Conservation (phyloP, 2,329 filamentous ascomycete genomes). For the Eutypella sp. region DNA sequence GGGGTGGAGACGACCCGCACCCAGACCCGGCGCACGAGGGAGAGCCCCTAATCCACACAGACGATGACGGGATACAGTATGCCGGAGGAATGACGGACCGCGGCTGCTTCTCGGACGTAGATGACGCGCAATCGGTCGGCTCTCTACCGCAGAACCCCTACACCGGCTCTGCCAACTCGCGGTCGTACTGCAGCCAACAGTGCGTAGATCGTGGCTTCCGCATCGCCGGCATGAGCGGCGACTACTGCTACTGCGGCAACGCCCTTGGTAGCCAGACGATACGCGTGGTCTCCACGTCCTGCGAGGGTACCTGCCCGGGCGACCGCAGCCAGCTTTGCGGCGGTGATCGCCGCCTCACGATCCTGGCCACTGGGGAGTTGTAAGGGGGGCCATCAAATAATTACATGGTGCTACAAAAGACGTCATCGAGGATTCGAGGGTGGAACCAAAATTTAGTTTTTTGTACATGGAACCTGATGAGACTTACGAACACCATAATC, state of each 20-base stretch:
- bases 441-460: too few species aligned
- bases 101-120: constrained; percentile 6
- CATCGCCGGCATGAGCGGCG: constrained; percentile 5
- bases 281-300: constrained; percentile 3
- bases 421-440: too few species aligned
- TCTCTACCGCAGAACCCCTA: constrained; percentile 1
- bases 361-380: constrained; percentile 3
- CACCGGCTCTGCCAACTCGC: constrained; percentile 3
- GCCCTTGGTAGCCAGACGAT: constrained; percentile 4
- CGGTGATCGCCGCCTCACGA: constrained; percentile 2
- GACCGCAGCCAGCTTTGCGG: constrained; percentile 2
- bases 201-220: constrained; percentile 3
- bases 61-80: constrained; percentile 2
- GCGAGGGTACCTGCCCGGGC: constrained; percentile 3
- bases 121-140: constrained; percentile 5
- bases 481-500: too few species aligned
- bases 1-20: constrained; percentile 6
- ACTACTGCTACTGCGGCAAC: constrained; percentile 8
- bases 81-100: constrained; percentile 3
- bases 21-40: constrained; percentile 3
- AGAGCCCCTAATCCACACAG: constrained; percentile 2
- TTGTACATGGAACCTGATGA: too few species aligned
- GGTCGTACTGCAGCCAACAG: constrained; percentile 2
- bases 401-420: too few species aligned
- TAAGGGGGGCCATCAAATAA: too few species aligned